These are phyloP conservation scores for Tylopilus sp. DNA, from an alignment of 768 basidiomycete species.

Conservation along the genomic window DNA sequence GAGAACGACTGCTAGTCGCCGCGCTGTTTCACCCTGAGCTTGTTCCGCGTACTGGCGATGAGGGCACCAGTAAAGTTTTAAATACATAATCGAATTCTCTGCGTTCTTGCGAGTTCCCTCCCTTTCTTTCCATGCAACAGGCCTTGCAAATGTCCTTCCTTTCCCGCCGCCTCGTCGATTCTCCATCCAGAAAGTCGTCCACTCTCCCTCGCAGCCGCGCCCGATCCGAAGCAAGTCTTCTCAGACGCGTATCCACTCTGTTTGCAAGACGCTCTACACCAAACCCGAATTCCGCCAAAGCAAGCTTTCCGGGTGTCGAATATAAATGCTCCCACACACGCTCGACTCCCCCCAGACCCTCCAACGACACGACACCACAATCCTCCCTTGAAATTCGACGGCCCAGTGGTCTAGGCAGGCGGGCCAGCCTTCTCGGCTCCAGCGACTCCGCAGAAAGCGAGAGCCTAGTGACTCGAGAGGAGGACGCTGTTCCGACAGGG, in stretches of 20 bases:
- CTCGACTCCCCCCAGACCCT: slow-evolving; percentile 18
- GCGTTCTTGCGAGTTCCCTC: background rate
- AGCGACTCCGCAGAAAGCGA: slow-evolving; percentile 9
- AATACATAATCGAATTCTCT: slow-evolving; percentile 21
- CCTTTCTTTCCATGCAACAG: slow-evolving; percentile 17
- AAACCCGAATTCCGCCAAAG: slow-evolving; percentile 10
- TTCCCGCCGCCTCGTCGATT: slow-evolving; percentile 28
- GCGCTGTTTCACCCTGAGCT: slow-evolving; percentile 5
- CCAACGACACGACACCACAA: slow-evolving; percentile 17
- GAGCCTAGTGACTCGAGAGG: background rate
- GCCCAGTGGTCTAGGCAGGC: slow-evolving; percentile 30
- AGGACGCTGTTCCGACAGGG: background rate
- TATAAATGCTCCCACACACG: slow-evolving; percentile 13
- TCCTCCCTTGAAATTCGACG: slow-evolving; percentile 33
- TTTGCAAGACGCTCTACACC: slow-evolving; percentile 20
- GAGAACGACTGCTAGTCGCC: slow-evolving; percentile 5
- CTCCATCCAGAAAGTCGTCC: slow-evolving; percentile 3
- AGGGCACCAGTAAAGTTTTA: slow-evolving; percentile 8
- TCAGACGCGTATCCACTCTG: slow-evolving; percentile 28
- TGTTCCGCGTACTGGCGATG: slow-evolving; percentile 15
- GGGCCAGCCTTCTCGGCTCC: slow-evolving; percentile 27
- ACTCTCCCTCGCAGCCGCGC: slow-evolving; percentile 16
- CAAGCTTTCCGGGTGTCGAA: slow-evolving; percentile 13
- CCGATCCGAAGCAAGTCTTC: slow-evolving; percentile 25
- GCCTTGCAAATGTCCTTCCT: slow-evolving; percentile 26